phyloP scores from a whole-genome alignment of 1,139 yeast species.

The Suhomyces maxii region DNA sequence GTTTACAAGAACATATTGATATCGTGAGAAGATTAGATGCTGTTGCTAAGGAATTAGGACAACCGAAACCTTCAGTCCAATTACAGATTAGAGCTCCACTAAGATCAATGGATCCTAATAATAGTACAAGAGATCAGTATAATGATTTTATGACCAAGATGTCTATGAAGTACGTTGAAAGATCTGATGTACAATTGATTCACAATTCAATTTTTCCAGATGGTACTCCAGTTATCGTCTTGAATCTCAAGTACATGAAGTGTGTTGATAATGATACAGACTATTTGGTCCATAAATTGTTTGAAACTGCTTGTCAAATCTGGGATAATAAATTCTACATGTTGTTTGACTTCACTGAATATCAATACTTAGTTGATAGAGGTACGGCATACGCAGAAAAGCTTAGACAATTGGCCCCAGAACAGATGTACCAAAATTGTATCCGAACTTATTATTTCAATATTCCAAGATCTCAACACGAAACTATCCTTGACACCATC shows the following conservation, averaged over 20 bases:
- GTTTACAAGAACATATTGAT: conserved; percentile 27
- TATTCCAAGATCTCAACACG: conserved; percentile 48
- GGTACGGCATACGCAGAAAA: conserved; percentile 33
- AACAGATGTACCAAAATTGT: conserved; percentile 55
- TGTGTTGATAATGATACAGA: conserved; percentile 53
- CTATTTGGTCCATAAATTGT: conserved; percentile 56
- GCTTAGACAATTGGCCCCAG: conserved; percentile 45
- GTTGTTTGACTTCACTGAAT: conserved; percentile 71
- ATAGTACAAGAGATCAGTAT: conserved; percentile 49
- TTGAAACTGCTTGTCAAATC: conserved; percentile 69
- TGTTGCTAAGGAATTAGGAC: conserved; percentile 34
- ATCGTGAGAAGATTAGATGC: conserved; percentile 30
- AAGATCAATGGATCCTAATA: conserved; percentile 42
- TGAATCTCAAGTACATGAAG: conserved; percentile 48
- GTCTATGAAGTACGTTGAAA: conserved; percentile 54
- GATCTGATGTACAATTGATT: conserved; percentile 48
- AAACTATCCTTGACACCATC: conserved; percentile 30
- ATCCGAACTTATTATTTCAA: conserved; percentile 60
- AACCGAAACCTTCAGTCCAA: conserved; percentile 45
- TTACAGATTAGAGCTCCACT: conserved; percentile 56
- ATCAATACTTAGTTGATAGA: conserved; percentile 33
- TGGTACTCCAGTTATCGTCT: conserved; percentile 68
- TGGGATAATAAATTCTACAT: conserved; percentile 71
- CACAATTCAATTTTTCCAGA: conserved; percentile 68
- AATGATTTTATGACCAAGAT: conserved; percentile 76